Evolutionary conservation across 2,329 filamentous ascomycete species (phyloP), one percentile per base, ranked within the genome.

Genomic region (Pyricularia pennisetigena): DNA sequence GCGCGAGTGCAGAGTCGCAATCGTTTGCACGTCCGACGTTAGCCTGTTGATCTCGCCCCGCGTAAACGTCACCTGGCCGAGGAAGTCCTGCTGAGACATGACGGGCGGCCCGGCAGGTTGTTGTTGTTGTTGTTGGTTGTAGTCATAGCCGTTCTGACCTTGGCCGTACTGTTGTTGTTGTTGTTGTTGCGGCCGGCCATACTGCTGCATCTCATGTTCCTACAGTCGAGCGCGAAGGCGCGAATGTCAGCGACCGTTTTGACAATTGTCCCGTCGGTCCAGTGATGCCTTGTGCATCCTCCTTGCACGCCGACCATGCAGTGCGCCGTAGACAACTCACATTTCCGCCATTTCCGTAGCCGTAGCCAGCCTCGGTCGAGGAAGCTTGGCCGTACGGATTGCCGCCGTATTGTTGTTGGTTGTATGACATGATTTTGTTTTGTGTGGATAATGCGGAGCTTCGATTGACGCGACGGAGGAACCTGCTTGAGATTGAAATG

Each of bases 1-100:
- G 75, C 88, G 88, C 81, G 92, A 89, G 78, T 94, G 90, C 68
- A 91, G 82, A 68, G 84, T 84, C 63, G 85, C 86, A 72, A 94
- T 91, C 73, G 87, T 80, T 73, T 87, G 83, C 74, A 94, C 86
- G 74, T 89, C 87, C 63, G 79, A 81, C n/a, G 86, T 87, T 68
- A 94, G 83, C 64, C 83, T 83, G 70, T 85, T 82, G 76, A 94
- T 91, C 72, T 91, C 85, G 73, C 84, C 82, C 78, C 90, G 90
- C 70, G 89, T 83, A 72, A 83, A 85, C 73, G 87, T 82, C 71
- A 92, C 86, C 77, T 88, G 88, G 73, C 81, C 77, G 71, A 93
- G 84, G 79, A 91, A 93, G 71, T 91, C 89, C 71, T 85, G 81
- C 75, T 89, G 87, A 68, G 83, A 83, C 73, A 92, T 80, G 68